A percentile compares a stretch with the other conserved stretches of the same genome.
Conservation (phyloP, 768 basidiomycete species). For the Boletus coccyginus region DNA sequence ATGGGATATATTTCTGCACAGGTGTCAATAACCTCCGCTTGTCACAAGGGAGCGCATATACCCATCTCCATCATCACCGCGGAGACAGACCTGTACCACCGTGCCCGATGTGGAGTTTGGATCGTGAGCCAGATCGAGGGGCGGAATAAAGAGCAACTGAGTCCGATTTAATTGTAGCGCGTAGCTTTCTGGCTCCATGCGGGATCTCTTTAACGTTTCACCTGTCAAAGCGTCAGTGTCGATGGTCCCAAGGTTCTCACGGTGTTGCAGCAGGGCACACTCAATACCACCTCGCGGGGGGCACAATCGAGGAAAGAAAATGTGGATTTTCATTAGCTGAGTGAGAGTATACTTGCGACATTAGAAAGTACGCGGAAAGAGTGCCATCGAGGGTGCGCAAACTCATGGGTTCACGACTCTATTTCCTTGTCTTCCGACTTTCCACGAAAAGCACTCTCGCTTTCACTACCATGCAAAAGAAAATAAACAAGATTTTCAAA, state of each 20-base stretch:
- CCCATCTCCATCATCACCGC: slow-evolving; percentile 12
- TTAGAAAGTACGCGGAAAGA: neutral
- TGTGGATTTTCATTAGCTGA: neutral
- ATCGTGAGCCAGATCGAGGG: neutral
- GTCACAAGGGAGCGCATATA: slow-evolving; percentile 13
- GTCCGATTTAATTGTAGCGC: slow-evolving; percentile 21
- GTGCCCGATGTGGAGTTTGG: slow-evolving; percentile 8
- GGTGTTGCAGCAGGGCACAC: neutral
- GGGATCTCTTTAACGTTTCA: neutral
- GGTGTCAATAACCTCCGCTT: neutral
- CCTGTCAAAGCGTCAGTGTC: neutral
- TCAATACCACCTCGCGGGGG: too few species aligned
- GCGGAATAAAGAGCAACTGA: slow-evolving; percentile 24
- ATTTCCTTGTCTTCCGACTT: slow-evolving; percentile 71
- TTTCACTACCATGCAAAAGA: slow-evolving; percentile 45
- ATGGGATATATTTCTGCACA: slow-evolving; percentile 1
- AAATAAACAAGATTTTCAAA: neutral
- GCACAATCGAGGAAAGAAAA: neutral
- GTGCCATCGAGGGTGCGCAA: neutral
- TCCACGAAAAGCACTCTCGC: slow-evolving; percentile 76
- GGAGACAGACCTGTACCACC: slow-evolving; percentile 26
- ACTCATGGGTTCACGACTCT: slow-evolving; percentile 2
- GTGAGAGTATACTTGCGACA: neutral
- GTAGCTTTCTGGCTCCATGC: slow-evolving; percentile 6
- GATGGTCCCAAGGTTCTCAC: neutral